Conservation (phyloP, 306 rosid species). For the Begonia masoniana region DNA sequence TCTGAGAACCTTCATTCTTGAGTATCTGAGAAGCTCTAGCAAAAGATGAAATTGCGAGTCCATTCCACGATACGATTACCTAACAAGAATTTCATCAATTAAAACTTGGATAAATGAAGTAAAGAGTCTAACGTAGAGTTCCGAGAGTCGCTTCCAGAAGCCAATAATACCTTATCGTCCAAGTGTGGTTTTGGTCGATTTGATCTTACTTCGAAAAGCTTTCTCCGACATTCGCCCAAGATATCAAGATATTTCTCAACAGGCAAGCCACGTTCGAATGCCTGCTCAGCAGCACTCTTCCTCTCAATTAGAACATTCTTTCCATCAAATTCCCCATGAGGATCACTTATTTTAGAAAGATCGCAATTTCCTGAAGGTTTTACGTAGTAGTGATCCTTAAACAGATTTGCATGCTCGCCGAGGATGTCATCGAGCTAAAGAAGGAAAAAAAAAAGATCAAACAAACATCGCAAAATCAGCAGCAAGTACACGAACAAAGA, state of each 20-base stretch:
- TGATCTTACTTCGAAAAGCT: constrained; percentile 64
- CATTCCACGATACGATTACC: constrained; percentile 98
- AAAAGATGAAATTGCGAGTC: constrained; percentile 75
- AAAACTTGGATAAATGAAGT: neutral
- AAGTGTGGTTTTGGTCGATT: constrained; percentile 75
- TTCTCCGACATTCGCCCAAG: constrained; percentile 60
- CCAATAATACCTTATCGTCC: constrained; percentile 61
- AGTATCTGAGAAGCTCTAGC: constrained; percentile 91
- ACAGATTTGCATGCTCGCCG: constrained; percentile 72
- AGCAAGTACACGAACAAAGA: neutral
- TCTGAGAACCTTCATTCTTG: constrained; percentile 39
- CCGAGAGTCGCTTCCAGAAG: no score
- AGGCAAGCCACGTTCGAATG: constrained; percentile 51
- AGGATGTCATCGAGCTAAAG: constrained; percentile 65
- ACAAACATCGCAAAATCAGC: neutral
- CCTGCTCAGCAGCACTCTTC: constrained; percentile 40
- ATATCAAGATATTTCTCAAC: constrained; percentile 52
- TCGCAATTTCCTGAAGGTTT: constrained; percentile 72
- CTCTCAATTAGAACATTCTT: constrained; percentile 78
- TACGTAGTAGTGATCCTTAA: constrained; percentile 63
- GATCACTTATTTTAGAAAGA: constrained; percentile 81
- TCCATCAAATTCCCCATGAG: constrained; percentile 72
- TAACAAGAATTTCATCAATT: constrained; percentile 20
- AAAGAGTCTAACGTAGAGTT: no score
- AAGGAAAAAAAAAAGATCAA: no score